Percentiles rank a stretch among this genome's conserved stretches.
Evolutionary conservation across 129 eudicot species (phyloP).

Genomic region (Ambrosia artemisiifolia): DNA sequence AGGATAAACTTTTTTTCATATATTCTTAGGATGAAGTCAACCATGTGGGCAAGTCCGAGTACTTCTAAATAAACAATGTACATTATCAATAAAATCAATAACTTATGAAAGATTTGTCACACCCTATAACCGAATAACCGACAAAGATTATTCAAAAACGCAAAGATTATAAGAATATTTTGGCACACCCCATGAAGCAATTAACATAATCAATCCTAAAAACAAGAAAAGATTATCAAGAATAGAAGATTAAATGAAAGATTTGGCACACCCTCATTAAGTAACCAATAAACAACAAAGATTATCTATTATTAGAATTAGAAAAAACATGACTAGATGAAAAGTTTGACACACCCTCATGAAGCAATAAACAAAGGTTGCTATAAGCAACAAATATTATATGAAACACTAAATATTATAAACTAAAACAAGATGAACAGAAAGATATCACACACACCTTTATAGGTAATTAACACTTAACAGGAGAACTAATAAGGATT

Average conservation of each 20-base stretch:
- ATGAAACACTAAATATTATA: neutral
- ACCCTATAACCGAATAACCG: neutral
- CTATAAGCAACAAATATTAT: neutral
- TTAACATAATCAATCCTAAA: neutral
- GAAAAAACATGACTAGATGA: neutral
- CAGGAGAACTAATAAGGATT: neutral
- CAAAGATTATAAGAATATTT: neutral
- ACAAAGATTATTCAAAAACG: neutral
- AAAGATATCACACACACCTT: neutral
- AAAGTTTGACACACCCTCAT: neutral
- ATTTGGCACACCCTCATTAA: neutral
- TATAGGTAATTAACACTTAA: neutral
- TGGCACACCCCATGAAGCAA: neutral
- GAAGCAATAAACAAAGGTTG: neutral
- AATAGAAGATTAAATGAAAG: neutral
- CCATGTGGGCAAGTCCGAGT: neutral
- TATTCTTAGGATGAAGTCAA: neutral
- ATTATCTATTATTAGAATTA: too few species aligned
- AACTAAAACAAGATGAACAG: neutral
- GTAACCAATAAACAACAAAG: neutral
- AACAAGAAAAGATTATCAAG: neutral
- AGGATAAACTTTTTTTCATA: neutral
- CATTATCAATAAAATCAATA: neutral
- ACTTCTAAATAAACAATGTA: neutral
- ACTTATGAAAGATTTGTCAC: neutral